These are phyloP conservation scores for Fusarium equiseti DNA, from an alignment of 2,329 filamentous ascomycete species.

Conservation along the genomic window DNA sequence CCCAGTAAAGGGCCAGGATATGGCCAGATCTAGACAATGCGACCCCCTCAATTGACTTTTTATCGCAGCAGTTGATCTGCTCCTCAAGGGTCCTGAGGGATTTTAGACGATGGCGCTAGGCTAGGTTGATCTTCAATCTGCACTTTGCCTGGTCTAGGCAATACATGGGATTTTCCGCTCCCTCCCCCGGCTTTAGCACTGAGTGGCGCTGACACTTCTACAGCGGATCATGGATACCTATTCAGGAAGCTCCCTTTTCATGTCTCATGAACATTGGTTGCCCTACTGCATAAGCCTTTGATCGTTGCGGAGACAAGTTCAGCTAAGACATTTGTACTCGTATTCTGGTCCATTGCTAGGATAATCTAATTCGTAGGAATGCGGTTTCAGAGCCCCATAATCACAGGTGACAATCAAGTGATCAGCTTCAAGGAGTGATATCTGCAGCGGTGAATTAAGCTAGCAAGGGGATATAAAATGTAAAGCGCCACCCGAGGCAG, in stretches of 20 bases:
- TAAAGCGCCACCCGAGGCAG: not conserved
- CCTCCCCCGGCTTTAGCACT: not conserved
- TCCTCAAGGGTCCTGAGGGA: not conserved
- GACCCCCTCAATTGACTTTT: not conserved
- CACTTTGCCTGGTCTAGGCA: not conserved
- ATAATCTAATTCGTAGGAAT: no score
- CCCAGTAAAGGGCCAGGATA: not conserved
- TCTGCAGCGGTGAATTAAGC: not conserved
- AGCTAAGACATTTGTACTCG: not conserved
- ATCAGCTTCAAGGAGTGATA: not conserved
- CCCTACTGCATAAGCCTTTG: not conserved
- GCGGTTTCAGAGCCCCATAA: no score
- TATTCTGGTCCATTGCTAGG: not conserved
- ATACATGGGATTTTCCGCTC: conserved; percentile 1
- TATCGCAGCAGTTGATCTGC: not conserved
- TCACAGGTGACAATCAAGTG: not conserved
- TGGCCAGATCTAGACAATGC: not conserved
- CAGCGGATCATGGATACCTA: not conserved
- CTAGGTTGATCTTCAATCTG: not conserved
- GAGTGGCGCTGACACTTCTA: not conserved
- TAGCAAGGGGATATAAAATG: conserved; percentile 15
- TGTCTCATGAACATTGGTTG: not conserved
- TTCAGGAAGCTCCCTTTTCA: conserved; percentile 5
- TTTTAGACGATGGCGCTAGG: not conserved
- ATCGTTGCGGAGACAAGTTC: not conserved